Conservation (phyloP, 345 rosid species). For the Aegle marmelos region DNA sequence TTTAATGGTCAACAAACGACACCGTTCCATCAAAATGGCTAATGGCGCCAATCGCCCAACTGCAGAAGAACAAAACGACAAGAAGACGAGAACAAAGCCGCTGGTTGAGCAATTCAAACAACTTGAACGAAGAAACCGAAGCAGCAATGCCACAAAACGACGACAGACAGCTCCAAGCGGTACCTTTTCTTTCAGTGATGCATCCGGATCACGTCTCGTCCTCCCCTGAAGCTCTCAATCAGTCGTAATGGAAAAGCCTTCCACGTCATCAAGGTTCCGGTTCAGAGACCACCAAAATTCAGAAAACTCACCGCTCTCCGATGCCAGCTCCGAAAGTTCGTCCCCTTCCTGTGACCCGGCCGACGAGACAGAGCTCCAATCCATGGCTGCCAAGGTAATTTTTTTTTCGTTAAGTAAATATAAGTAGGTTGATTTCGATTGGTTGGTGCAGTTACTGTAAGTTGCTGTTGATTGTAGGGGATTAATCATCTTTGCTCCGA, state of each 20-base stretch:
- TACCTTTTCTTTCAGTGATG: slow-evolving; percentile 3
- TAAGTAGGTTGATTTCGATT: neutral
- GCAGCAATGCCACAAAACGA: slow-evolving; percentile 28
- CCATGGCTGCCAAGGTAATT: slow-evolving; percentile 55
- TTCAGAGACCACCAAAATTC: slow-evolving; percentile 44
- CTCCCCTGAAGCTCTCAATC: slow-evolving; percentile 1
- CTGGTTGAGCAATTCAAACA: neutral
- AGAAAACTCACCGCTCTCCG: slow-evolving; percentile 27
- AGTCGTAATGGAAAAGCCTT: slow-evolving; percentile 34
- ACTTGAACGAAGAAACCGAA: slow-evolving; percentile 13
- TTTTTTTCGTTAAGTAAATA: neutral
- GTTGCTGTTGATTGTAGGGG: slow-evolving; percentile 33
- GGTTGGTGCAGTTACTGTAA: neutral
- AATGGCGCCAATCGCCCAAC: neutral
- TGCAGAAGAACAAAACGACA: neutral
- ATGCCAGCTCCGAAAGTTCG: slow-evolving; percentile 31
- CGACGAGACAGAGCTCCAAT: slow-evolving; percentile 39
- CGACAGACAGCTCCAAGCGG: slow-evolving; percentile 14
- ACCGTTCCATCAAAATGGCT: neutral
- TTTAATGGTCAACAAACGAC: neutral
- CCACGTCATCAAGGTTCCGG: slow-evolving; percentile 38
- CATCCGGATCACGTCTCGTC: slow-evolving; percentile 3
- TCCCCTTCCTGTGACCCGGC: slow-evolving; percentile 30
- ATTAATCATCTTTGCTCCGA: slow-evolving; percentile 55
- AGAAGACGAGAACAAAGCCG: neutral